These are phyloP conservation scores for Suillus tomentosus DNA, from an alignment of 768 basidiomycete species.

Conservation along the genomic window DNA sequence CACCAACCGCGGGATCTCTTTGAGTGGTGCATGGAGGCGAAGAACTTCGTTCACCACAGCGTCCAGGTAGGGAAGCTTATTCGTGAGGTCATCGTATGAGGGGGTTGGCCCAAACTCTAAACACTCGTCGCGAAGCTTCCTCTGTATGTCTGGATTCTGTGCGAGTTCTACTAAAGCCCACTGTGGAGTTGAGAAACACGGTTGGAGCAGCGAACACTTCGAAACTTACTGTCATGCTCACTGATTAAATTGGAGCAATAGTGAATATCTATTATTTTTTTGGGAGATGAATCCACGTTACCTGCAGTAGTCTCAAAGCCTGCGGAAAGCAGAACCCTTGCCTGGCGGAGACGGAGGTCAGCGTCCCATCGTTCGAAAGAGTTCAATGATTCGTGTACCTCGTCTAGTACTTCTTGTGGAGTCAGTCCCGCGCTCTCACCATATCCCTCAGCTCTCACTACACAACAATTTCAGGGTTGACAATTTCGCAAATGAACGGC, in stretches of 20 bases:
- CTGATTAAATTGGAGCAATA: background rate
- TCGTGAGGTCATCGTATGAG: constrained; percentile 41
- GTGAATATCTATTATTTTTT: background rate
- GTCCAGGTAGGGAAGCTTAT: constrained; percentile 43
- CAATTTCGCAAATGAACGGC: background rate
- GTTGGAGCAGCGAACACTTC: background rate
- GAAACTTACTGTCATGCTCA: constrained; percentile 15
- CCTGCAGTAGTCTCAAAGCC: constrained; percentile 29
- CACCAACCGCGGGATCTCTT: constrained; percentile 36
- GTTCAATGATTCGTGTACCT: background rate
- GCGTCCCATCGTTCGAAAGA: background rate
- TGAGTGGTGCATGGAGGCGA: constrained; percentile 38
- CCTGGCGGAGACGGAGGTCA: constrained; percentile 11
- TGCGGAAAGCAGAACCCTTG: constrained; percentile 17
- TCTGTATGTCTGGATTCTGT: constrained; percentile 27
- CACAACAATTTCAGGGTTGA: background rate
- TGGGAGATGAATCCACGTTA: constrained; percentile 12
- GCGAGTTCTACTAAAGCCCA: constrained; percentile 37
- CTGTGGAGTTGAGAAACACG: constrained; percentile 21
- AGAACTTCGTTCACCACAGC: constrained; percentile 42
- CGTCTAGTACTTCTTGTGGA: background rate
- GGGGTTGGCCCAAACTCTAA: constrained; percentile 30
- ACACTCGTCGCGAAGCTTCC: constrained; percentile 31
- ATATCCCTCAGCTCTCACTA: constrained; percentile 3
- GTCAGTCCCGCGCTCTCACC: background rate